Conservation (phyloP, 1,284 basidiomycete species). For the Peniophora sp. region DNA sequence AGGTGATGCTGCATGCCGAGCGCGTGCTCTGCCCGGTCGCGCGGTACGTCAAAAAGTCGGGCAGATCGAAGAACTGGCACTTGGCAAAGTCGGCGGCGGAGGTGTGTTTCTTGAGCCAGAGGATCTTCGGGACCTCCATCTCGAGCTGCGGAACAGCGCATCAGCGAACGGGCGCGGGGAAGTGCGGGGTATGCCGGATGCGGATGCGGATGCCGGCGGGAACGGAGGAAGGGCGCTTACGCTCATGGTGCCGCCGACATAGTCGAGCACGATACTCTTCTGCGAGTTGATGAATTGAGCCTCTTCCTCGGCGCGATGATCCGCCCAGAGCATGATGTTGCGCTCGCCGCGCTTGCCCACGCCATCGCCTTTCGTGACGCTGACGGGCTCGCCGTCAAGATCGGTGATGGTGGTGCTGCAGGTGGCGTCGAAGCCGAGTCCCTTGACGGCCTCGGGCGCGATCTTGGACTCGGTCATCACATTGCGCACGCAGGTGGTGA, state of each 20-base stretch:
- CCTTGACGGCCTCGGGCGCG: conserved; percentile 64
- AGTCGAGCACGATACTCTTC: conserved; percentile 82
- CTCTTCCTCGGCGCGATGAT: conserved; percentile 90
- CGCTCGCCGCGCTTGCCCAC: conserved; percentile 64
- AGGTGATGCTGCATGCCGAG: conserved; percentile 90
- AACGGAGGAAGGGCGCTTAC: conserved; percentile 43
- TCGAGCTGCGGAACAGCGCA: conserved; percentile 56
- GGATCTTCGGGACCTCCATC: conserved; percentile 95
- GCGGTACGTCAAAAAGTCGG: conserved; percentile 93
- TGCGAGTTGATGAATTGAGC: conserved; percentile 86
- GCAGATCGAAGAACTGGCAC: conserved; percentile 95
- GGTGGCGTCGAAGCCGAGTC: conserved; percentile 94
- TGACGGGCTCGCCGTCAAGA: conserved; percentile 65
- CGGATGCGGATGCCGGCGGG: not conserved
- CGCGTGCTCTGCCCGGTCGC: conserved; percentile 77
- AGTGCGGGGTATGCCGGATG: not conserved
- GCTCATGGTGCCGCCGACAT: conserved; percentile 95
- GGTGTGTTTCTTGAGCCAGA: conserved; percentile 95
- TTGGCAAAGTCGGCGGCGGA: conserved; percentile 61
- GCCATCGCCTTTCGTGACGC: conserved; percentile 66
- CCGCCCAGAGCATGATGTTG: conserved; percentile 89
- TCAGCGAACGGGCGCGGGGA: not conserved
- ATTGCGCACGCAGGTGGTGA: conserved; percentile 62
- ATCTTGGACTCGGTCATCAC: conserved; percentile 63
- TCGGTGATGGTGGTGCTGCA: conserved; percentile 91